phyloP scores from a whole-genome alignment of 345 rosid genomes.

The Xanthoceras sorbifolium region DNA sequence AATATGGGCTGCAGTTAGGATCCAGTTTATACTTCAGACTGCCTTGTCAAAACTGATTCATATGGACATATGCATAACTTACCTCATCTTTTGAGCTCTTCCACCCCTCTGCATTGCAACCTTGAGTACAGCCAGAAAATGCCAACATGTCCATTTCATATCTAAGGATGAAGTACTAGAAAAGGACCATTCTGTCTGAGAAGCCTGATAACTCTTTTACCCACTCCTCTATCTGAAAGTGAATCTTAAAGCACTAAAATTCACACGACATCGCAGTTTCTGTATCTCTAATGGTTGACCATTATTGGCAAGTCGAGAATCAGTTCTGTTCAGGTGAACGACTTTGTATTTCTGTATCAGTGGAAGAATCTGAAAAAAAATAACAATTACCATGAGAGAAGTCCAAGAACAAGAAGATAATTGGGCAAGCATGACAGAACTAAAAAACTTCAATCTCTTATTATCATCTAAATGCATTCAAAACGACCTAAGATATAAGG shows the following conservation, averaged over 20 bases:
- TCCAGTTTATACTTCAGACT: constrained; percentile 9
- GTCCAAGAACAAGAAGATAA: neutral
- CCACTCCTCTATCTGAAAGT: constrained; percentile 94
- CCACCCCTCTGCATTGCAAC: constrained; percentile 86
- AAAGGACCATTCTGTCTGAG: constrained; percentile 86
- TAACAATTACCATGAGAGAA: neutral
- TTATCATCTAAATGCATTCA: neutral
- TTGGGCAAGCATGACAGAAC: neutral
- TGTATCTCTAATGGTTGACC: constrained; percentile 73
- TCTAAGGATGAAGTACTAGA: constrained; percentile 87
- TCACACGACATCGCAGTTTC: constrained; percentile 93
- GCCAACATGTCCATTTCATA: constrained; percentile 99
- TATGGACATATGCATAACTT: constrained; percentile 10
- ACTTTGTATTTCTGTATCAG: constrained; percentile 82
- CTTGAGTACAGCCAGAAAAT: constrained; percentile 94
- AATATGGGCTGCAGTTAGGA: neutral
- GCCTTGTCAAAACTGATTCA: neutral
- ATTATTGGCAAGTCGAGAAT: constrained; percentile 88
- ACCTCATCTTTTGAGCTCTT: constrained; percentile 97
- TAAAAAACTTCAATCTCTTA: neutral
- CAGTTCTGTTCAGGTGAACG: constrained; percentile 85
- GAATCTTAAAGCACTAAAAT: constrained; percentile 80
- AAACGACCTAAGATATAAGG: neutral
- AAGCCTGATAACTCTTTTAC: constrained; percentile 71
- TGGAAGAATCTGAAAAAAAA: constrained; percentile 75